Base-by-base conservation (phyloP, 352 stramenopile genomes). In the Globisporangium solare region DNA sequence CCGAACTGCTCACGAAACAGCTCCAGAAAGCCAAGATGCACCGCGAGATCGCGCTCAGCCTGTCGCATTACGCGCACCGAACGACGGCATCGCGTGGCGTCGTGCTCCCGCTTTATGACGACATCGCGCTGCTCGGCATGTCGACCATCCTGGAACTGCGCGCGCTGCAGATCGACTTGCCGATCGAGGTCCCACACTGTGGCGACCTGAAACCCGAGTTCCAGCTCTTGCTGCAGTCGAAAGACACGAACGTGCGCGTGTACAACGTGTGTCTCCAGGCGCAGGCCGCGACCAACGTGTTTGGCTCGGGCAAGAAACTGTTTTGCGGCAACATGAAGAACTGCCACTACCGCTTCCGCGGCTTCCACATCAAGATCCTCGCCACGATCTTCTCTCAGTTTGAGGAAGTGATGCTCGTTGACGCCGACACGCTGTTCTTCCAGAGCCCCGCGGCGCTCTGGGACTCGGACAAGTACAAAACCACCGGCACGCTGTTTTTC, bases 391-490 rank as follows among this genome's bases (percentile, higher is more conserved):
- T 84, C 50, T 91, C 83, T 10, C 68, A 60, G 7, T 90, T 93
- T 46, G 55, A 78, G 39, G 73, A 93, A 47, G 57, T 91, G 31
- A 88, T 91, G 83, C 57, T 91, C 21, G 52, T 91, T 24, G 83
- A 93, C 67, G 81, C 81, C 39, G 83, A 93, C 56, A 72, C 72
- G 11, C 49, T 89, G 41, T 75, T 89, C 52, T 75, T 93, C 48
- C 69, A 86, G 43, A 77, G 61, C 47, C 83, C 77, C 2, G 74
- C 69, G 67, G n/a, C 24, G 47, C 58, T 92, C 10, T 90, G 76
- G 73, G 67, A 84, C 0, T 66, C 75, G 6, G 56, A 66, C 42
- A 81, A 83, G 48, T 88, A 76, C 53, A 60, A 63, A 18, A 58
- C 54, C 11, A 88, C 78, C 0, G 83, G 83, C 17, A 89, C 70